Evolutionary conservation across 192 early-diverging fungal genomes (phyloP), one percentile per base, ranked within the genome.

Genomic region (Backusella macrospora): DNA sequence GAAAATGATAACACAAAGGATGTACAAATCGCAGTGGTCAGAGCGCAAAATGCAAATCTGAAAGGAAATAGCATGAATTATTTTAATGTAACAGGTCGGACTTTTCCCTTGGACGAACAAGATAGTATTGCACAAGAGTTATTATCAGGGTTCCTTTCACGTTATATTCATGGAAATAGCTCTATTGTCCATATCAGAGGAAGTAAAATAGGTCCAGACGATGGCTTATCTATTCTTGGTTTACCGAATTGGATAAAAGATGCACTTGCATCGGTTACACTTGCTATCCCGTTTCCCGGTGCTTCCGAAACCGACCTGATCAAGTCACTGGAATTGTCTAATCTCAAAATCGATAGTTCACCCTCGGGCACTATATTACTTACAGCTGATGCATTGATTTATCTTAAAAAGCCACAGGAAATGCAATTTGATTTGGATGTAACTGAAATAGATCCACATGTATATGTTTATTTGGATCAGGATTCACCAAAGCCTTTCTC

Each of bases 401-500:
- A 71, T 6, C 26, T 81, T 21, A 44, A 73, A 62, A 45, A 67
- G 10, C 79, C 79, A 12, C 49, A 18, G 8, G 75, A 74, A 66
- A 81, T 81, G 79, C 71, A 71, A 6, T 66, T 77, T 45, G 42
- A 48, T 49, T 63, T 81, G 6, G 68, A 81, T 67, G 75, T 81
- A 9, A 49, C 40, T 12, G 12, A 63, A 15, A 73, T 81, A 15
- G 23, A 71, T 6, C 75, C 79, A 0, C 21, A 63, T n/a, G 79
- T 81, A 9, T 81, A 71, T 62, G 6, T 81, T 0, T 81, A 74
- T 26, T 13, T 77, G 18, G 44, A 59, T 0, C 5, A 47, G 4
- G 37, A 76, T n/a, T 73, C 71, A 16, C 23, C 62, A 29, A 65
- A 70, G 13, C 79, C 79, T 5, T 81, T 81, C 62, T 75, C 79